Percentiles rank a stretch among this genome's conserved stretches.
These are phyloP conservation scores for Stylonectria norvegica DNA, from an alignment of 2,329 filamentous ascomycete species.

Conservation along the genomic window DNA sequence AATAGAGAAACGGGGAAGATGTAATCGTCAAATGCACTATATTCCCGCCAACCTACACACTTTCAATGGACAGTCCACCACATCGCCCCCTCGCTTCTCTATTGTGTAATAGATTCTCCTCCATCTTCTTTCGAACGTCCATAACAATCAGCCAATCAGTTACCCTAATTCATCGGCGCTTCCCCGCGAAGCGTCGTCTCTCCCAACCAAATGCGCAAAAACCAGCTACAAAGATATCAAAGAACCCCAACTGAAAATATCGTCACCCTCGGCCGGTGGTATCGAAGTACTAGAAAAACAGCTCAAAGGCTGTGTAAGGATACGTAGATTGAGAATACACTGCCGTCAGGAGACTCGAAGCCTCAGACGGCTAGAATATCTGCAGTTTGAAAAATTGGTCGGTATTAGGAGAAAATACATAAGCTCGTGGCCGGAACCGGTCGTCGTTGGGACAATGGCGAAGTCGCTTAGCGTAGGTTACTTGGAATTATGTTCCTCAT, in stretches of 20 bases:
- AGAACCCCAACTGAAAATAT: slow-evolving; percentile 1
- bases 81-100: too few relatives aligned
- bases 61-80: neutral
- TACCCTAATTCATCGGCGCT: too few relatives aligned
- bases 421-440: slow-evolving; percentile 23
- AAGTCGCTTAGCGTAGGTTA: slow-evolving; percentile 12
- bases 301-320: slow-evolving; percentile 5
- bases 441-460: slow-evolving; percentile 15
- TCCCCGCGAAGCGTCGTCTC: too few relatives aligned
- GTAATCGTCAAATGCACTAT: slow-evolving; percentile 1
- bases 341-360: neutral
- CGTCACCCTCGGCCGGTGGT: slow-evolving; percentile 8
- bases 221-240: neutral
- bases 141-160: slow-evolving; percentile 2
- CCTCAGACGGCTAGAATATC: slow-evolving; percentile 11
- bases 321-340: slow-evolving; percentile 7
- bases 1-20: too few relatives aligned
- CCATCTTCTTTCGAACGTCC: neutral
- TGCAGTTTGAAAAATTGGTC: slow-evolving; percentile 17
- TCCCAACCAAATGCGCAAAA: too few relatives aligned
- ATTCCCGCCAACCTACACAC: neutral
- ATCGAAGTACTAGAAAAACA: slow-evolving; percentile 14
- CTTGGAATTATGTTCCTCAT: slow-evolving; percentile 17
- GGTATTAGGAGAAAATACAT: slow-evolving; percentile 25
- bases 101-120: too few relatives aligned